phyloP scores from a whole-genome alignment of 169 alveolate species.

The Eimeria falciformis region DNA sequence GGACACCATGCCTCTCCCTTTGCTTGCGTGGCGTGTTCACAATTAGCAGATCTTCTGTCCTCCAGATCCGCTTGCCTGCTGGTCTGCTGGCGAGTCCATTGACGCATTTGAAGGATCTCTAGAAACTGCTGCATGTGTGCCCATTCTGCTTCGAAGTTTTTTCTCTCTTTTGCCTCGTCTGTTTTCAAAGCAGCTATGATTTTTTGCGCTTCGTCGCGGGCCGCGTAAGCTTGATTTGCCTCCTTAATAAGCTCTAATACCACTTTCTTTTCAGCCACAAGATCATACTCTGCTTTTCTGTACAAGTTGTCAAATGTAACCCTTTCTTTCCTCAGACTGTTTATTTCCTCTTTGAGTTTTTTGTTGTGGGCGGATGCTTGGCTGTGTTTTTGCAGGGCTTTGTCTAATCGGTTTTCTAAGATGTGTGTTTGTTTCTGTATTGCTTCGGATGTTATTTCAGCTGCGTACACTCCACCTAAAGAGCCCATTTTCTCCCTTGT shows the following conservation, averaged over 20 bases:
- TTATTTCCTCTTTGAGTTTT: slow-evolving; percentile 88
- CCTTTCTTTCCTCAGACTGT: slow-evolving; percentile 91
- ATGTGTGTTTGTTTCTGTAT: slow-evolving; percentile 87
- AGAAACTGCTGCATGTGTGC: slow-evolving; percentile 86
- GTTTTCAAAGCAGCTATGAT: slow-evolving; percentile 78
- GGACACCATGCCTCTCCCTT: not conserved
- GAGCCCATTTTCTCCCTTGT: slow-evolving; percentile 61
- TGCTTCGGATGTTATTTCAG: slow-evolving; percentile 85
- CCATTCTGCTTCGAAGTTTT: slow-evolving; percentile 86
- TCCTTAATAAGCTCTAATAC: slow-evolving; percentile 91
- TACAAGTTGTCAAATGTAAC: slow-evolving; percentile 90
- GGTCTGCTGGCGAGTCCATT: slow-evolving; percentile 35
- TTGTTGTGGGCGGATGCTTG: slow-evolving; percentile 89
- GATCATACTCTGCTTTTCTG: slow-evolving; percentile 85
- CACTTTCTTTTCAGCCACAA: slow-evolving; percentile 85
- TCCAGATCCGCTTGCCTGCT: not conserved
- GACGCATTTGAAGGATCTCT: slow-evolving; percentile 84
- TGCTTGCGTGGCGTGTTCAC: slow-evolving; percentile 12
- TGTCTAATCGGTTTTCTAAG: slow-evolving; percentile 92
- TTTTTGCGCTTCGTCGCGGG: slow-evolving; percentile 91
- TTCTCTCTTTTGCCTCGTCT: slow-evolving; percentile 80
- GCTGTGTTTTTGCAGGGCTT: slow-evolving; percentile 86
- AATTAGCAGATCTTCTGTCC: not conserved
- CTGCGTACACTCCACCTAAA: slow-evolving; percentile 87
- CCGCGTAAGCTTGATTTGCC: slow-evolving; percentile 91